phyloP scores from a whole-genome alignment of 2,329 filamentous ascomycete genomes.

The Ophiostoma ulmi region DNA sequence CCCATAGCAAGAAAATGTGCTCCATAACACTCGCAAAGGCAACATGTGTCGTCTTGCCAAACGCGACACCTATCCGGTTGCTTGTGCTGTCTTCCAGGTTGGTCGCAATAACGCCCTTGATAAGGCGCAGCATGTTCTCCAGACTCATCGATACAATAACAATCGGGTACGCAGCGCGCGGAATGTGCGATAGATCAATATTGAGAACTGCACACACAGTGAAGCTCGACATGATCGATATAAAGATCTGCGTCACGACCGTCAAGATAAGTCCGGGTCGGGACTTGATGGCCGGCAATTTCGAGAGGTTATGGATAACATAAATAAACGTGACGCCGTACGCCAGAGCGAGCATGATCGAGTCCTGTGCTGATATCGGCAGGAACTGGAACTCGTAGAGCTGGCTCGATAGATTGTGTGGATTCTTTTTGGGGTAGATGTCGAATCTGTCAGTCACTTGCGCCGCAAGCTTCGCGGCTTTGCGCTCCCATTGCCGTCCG shows the following conservation, averaged over 20 bases:
- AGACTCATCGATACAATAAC: conserved; percentile 72
- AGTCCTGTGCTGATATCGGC: conserved; percentile 64
- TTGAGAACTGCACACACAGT: conserved; percentile 71
- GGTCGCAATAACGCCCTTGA: conserved; percentile 70
- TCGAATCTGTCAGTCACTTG: conserved; percentile 53
- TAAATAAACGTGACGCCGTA: conserved; percentile 62
- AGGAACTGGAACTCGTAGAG: conserved; percentile 76
- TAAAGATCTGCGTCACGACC: conserved; percentile 62
- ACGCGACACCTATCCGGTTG: conserved; percentile 64
- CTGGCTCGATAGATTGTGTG: conserved; percentile 49
- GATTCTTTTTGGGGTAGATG: conserved; percentile 55
- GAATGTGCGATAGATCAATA: conserved; percentile 69
- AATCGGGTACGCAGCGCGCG: conserved; percentile 67
- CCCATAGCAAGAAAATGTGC: conserved; percentile 61
- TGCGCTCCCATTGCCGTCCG: conserved; percentile 60
- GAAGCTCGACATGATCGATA: conserved; percentile 73
- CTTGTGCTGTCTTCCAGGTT: conserved; percentile 64
- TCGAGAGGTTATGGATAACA: conserved; percentile 61
- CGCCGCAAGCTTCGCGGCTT: conserved; percentile 49
- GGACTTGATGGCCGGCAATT: conserved; percentile 69
- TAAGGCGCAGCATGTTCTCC: conserved; percentile 72
- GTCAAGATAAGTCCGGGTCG: conserved; percentile 66
- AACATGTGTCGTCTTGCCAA: conserved; percentile 66
- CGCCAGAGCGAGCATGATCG: conserved; percentile 57
- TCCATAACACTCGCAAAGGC: conserved; percentile 63